Conservation (phyloP, 306 rosid genomes). For the Fragaria iinumae region DNA sequence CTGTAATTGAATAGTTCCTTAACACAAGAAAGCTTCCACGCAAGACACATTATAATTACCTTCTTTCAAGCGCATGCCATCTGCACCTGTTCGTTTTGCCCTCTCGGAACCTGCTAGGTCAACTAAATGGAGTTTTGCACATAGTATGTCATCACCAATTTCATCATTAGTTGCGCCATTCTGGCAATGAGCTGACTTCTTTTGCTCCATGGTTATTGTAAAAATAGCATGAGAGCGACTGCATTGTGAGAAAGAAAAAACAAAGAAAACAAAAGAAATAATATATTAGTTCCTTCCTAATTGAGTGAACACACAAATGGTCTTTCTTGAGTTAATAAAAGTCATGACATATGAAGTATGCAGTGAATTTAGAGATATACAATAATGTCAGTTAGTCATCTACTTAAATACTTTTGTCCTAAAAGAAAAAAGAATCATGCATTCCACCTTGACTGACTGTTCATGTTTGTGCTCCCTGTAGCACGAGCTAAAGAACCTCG, state of each 20-base stretch:
- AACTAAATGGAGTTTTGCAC: conserved; percentile 87
- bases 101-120: conserved; percentile 98
- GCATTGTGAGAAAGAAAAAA: not conserved
- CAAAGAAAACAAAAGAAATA: not conserved
- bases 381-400: not conserved
- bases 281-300: not conserved
- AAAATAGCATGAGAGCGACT: conserved; percentile 99
- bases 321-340: not conserved
- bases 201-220: conserved; percentile 91
- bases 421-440: not conserved
- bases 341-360: not conserved
- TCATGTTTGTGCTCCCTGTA: conserved; percentile 92
- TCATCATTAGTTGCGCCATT: conserved; percentile 41
- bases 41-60: conserved; percentile 43
- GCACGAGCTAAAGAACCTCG: conserved; percentile 80
- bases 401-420: not conserved
- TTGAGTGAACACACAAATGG: not conserved
- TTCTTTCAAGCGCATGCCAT: conserved; percentile 95
- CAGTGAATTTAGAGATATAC: not conserved
- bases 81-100: conserved; percentile 96
- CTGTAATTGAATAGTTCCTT: not conserved
- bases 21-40: not conserved
- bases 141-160: conserved; percentile 68
- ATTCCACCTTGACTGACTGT: conserved; percentile 82
- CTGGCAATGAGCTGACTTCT: conserved; percentile 33